phyloP scores from a whole-genome alignment of 1,284 basidiomycete species.

The Cryptococcus neoformans region DNA sequence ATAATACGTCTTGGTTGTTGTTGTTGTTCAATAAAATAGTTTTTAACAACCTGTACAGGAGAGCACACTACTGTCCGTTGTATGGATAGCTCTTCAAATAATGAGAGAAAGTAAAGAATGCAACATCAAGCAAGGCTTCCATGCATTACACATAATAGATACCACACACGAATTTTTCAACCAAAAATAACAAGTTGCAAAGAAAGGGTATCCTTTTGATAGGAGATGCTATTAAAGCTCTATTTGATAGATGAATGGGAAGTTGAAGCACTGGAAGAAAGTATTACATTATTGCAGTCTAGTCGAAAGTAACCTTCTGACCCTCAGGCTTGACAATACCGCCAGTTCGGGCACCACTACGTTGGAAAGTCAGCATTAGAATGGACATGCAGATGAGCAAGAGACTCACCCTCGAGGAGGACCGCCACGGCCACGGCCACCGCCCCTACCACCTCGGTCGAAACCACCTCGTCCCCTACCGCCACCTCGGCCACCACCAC shows the following conservation, averaged over 20 bases:
- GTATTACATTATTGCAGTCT: constrained; percentile 12
- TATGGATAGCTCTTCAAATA: background rate
- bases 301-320: constrained; percentile 75
- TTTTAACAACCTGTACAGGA: too few species aligned
- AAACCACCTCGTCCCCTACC: constrained; percentile 40
- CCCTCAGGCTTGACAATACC: constrained; percentile 72
- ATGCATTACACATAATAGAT: constrained; percentile 8
- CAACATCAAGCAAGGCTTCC: background rate
- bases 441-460: constrained; percentile 40
- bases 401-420: constrained; percentile 39
- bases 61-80: too few species aligned
- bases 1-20: too few species aligned
- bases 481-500: constrained; percentile 47
- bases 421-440: constrained; percentile 41
- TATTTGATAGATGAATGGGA: background rate
- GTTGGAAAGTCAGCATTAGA: constrained; percentile 2
- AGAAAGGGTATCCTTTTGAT: constrained; percentile 2
- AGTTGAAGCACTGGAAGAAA: too few species aligned
- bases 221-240: background rate
- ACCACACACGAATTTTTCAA: constrained; percentile 1
- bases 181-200: background rate
- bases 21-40: too few species aligned
- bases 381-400: background rate
- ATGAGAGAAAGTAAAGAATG: background rate
- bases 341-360: constrained; percentile 60